Evolutionary conservation across 1,139 yeast species (phyloP), one percentile per base, ranked within the genome.

Genomic region (Wickerhamomyces sp.): DNA sequence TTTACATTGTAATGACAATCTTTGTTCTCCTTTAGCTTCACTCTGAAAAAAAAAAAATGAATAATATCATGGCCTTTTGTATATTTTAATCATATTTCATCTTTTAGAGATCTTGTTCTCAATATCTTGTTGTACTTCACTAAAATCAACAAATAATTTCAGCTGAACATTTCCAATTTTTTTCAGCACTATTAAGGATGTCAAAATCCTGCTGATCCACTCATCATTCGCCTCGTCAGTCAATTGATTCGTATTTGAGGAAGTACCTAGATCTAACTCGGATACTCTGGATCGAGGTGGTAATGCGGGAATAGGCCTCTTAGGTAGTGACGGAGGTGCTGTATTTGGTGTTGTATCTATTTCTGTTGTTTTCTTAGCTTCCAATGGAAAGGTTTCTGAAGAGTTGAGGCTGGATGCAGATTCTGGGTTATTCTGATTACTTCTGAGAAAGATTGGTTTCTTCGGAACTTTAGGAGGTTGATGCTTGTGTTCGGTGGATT

Each of bases 121-220:
- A 8, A 51, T 45, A 9, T 46, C 52, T 20, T 42, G 38, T 19
- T 45, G 49, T 7, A 51, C 44, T 28, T 51, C 53, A 10, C 38
- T 28, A 30, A 43, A 51, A 35, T 48, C 52, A 7, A 28, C 26
- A 26, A 51, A 51, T 7, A 51, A 26, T 31, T 37, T 43, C 33
- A 51, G 35, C 28, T 39, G 40, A 17, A 46, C 44, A 19, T 43
- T 36, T 8, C 48, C 49, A 13, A 38, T 42, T 28, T 51, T 49
- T 28, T 43, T 41, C 15, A 54, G 38, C 7, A 52, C 35, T 15
- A 52, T 39, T 7, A 46, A 21, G 5, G 55, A 41, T 0, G 58
- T 52, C 17, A 54, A 31, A 2, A 52, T 28, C 5, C 58, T 33
- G 13, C 52, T 43, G 9, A 54, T 41, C 58, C 58, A 54, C 17